These are phyloP conservation scores for Aspergillus fumigatus DNA, from an alignment of 2,329 filamentous ascomycete species.

Conservation along the genomic window DNA sequence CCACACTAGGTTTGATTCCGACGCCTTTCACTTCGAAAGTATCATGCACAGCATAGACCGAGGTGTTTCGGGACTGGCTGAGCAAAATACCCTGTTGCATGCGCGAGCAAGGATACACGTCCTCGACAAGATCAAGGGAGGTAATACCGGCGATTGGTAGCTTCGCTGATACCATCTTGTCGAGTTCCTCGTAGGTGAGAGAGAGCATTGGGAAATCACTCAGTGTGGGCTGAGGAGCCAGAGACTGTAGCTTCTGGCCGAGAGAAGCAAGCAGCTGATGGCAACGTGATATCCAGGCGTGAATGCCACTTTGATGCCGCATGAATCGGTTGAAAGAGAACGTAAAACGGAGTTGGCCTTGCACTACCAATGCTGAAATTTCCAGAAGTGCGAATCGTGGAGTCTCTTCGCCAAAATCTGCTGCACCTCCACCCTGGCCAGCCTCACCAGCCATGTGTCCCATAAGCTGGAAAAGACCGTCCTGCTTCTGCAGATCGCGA, in stretches of 20 bases:
- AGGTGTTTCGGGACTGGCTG: constrained; percentile 28
- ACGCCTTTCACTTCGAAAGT: constrained; percentile 31
- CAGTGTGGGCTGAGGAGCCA: constrained; percentile 30
- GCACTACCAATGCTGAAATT: constrained; percentile 47
- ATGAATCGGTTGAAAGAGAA: constrained; percentile 50
- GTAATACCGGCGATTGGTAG: constrained; percentile 35
- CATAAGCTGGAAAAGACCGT: constrained; percentile 42
- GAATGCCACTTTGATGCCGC: constrained; percentile 42
- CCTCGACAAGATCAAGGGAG: constrained; percentile 36
- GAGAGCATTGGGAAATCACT: constrained; percentile 45
- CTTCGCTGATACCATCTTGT: constrained; percentile 32
- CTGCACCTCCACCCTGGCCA: constrained; percentile 41
- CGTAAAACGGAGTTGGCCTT: constrained; percentile 44
- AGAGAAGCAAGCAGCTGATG: constrained; percentile 28
- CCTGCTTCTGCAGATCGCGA: constrained; percentile 42
- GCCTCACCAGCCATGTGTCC: constrained; percentile 46
- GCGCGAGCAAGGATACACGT: constrained; percentile 38
- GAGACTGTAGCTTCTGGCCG: constrained; percentile 21
- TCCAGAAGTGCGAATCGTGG: constrained; percentile 50
- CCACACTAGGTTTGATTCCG: constrained; percentile 20
- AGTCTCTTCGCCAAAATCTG: constrained; percentile 43
- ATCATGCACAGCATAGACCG: constrained; percentile 35
- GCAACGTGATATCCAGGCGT: constrained; percentile 41
- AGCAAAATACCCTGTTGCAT: constrained; percentile 37
- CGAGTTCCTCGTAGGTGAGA: constrained; percentile 40